Percentiles rank a stretch among this genome's conserved stretches.
phyloP scores from a whole-genome alignment of 495 filamentous ascomycete genomes.

The Xylaria sp. region DNA sequence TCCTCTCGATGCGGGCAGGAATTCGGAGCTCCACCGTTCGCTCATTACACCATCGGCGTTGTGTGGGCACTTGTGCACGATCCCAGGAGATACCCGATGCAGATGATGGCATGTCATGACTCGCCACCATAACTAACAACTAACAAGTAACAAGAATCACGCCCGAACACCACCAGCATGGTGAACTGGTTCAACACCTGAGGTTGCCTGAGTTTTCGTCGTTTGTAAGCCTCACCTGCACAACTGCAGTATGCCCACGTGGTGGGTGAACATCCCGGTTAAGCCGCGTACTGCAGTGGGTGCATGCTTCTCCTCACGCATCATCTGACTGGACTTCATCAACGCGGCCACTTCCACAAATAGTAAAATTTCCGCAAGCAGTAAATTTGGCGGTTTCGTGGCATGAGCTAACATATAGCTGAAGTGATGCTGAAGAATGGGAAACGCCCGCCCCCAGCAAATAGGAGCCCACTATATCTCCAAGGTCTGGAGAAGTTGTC shows the following conservation, averaged over 20 bases:
- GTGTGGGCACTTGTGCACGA: neutral
- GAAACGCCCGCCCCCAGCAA: neutral
- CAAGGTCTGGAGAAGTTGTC: neutral
- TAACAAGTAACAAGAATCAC: neutral
- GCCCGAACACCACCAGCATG: neutral
- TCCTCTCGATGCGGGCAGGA: constrained; percentile 4
- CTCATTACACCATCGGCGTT: constrained; percentile 3
- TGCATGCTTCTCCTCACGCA: constrained; percentile 5
- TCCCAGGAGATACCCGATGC: neutral
- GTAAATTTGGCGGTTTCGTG: neutral
- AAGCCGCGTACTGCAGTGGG: neutral
- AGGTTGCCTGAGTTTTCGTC: neutral
- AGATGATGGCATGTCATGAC: neutral
- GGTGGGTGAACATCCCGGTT: constrained; percentile 7
- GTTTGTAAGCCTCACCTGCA: neutral
- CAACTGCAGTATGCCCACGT: constrained; percentile 7
- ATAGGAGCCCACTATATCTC: neutral
- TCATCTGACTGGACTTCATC: neutral
- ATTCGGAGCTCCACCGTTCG: constrained; percentile 13
- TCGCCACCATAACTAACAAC: too few relatives aligned
- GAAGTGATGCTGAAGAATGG: constrained; percentile 1
- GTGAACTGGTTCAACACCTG: neutral
- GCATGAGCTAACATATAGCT: neutral
- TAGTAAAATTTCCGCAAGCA: constrained; percentile 1
- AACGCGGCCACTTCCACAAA: constrained; percentile 4